Conservation (phyloP, 169 alveolate genomes). For the Miamiensis avidus region DNA sequence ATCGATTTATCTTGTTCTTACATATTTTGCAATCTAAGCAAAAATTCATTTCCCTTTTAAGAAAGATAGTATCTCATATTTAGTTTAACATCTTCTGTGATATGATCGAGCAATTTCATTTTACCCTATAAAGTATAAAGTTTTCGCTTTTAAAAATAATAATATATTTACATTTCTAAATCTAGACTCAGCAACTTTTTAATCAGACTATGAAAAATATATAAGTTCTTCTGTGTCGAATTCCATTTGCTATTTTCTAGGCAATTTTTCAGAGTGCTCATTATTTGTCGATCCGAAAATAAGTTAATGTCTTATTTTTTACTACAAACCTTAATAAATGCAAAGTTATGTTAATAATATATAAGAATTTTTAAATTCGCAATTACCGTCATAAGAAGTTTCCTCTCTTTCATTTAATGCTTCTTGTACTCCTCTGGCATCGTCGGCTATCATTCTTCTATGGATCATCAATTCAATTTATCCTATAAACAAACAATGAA, state of each 20-base stretch:
- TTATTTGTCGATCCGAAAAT: too few species aligned
- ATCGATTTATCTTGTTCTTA: not conserved
- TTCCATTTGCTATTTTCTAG: slow-evolving; percentile 3
- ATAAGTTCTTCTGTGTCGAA: slow-evolving; percentile 22
- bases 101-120: not conserved
- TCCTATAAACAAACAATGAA: too few species aligned
- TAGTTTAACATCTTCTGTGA: not conserved
- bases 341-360: too few species aligned
- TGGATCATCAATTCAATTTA: slow-evolving; percentile 56
- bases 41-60: slow-evolving; percentile 20
- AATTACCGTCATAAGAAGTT: too few species aligned
- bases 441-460: slow-evolving; percentile 50
- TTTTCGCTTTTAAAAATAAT: not conserved
- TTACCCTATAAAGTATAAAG: slow-evolving; percentile 7
- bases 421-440: slow-evolving; percentile 57
- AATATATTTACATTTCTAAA: not conserved
- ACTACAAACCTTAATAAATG: slow-evolving; percentile 11
- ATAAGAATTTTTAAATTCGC: too few species aligned
- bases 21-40: slow-evolving; percentile 24
- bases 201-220: slow-evolving; percentile 7
- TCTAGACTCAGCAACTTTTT: not conserved
- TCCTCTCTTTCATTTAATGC: slow-evolving; percentile 50
- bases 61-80: slow-evolving; percentile 7
- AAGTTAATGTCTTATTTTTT: slow-evolving; percentile 28
- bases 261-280: not conserved